Conservation (phyloP, 495 filamentous ascomycete species). For the Parathielavia appendiculata region DNA sequence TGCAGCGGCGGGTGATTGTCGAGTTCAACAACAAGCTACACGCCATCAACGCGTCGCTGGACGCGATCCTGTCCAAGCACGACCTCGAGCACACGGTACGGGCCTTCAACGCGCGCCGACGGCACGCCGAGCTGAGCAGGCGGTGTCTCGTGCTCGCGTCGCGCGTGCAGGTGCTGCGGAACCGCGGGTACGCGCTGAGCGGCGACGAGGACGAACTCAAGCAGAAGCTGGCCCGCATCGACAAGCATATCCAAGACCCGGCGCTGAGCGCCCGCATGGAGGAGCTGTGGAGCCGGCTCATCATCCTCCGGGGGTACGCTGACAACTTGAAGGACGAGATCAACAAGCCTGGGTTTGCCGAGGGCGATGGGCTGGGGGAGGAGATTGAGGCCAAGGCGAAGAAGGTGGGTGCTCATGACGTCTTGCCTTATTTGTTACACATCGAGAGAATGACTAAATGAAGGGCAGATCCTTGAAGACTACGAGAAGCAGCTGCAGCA, state of each 20-base stretch:
- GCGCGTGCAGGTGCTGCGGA: slow-evolving; percentile 86
- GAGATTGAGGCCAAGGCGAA: slow-evolving; percentile 73
- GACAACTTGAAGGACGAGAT: slow-evolving; percentile 74
- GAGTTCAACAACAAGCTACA: slow-evolving; percentile 77
- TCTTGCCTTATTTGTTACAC: neutral
- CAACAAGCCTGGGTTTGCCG: slow-evolving; percentile 53
- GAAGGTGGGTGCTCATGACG: slow-evolving; percentile 64
- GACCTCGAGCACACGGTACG: slow-evolving; percentile 76
- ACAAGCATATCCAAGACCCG: slow-evolving; percentile 75
- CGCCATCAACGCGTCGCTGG: slow-evolving; percentile 80
- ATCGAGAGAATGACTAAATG: slow-evolving; percentile 3
- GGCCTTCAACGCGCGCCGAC: slow-evolving; percentile 71
- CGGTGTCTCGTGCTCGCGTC: slow-evolving; percentile 80
- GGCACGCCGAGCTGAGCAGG: slow-evolving; percentile 73
- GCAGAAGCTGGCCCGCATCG: slow-evolving; percentile 72
- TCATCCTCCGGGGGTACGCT: slow-evolving; percentile 74
- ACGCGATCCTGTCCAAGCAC: slow-evolving; percentile 72
- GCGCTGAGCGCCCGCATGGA: slow-evolving; percentile 75
- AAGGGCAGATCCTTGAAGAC: slow-evolving; percentile 71
- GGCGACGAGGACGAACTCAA: slow-evolving; percentile 86
- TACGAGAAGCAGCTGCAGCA: slow-evolving; percentile 85
- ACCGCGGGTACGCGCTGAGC: slow-evolving; percentile 86
- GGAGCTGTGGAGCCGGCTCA: slow-evolving; percentile 95
- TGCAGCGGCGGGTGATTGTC: slow-evolving; percentile 67
- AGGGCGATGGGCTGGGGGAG: slow-evolving; percentile 60